Evolutionary conservation across 495 filamentous ascomycete species (phyloP), one percentile per base, ranked within the genome.

Genomic region (Staphylotrichum tortipilum): DNA sequence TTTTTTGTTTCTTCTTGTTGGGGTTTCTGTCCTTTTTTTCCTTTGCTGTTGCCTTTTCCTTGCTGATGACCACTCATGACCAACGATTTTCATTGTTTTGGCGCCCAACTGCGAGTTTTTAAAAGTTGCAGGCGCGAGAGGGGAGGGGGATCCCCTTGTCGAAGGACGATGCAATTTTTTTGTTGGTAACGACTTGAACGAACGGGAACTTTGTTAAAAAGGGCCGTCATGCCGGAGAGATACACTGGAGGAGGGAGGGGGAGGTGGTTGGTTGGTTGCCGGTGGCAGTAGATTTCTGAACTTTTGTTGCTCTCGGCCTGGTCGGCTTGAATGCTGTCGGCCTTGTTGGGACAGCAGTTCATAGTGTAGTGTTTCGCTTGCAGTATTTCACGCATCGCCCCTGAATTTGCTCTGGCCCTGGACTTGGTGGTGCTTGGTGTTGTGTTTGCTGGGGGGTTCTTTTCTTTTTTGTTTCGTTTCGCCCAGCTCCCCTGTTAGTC

Each of bases 111-210:
- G n/a, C n/a, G n/a, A n/a, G n/a, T n/a, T n/a, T 66, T 65, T 57
- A 59, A 64, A 68, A 67, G 29, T 28, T 41, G 42, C 28, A 17
- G 43, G 43, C 44, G 47, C 14, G 48, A 36, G 56, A 18, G 51
- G 31, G 51, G n/a, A n/a, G n/a, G n/a, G n/a, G n/a, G n/a, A n/a
- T n/a, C n/a, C n/a, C n/a, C n/a, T 33, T 33, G 34, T 47, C 61
- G 61, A 63, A 23, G n/a, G 26, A 24, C 63, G 62, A 58, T 62
- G 60, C 65, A 58, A 58, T 61, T 10, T 45, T 38, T 33, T 3
- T 7, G 57, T 54, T 61, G 60, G 66, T 67, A 62, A 66, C 66
- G 67, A 64, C 57, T 65, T 48, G 55, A 67, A 57, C n/a, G n/a
- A 62, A 68, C 54, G 64, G 59, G 52, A 54, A 23, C 30, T 34